phyloP scores from a whole-genome alignment of 495 filamentous ascomycete genomes.

The Xeromyces bisporus region DNA sequence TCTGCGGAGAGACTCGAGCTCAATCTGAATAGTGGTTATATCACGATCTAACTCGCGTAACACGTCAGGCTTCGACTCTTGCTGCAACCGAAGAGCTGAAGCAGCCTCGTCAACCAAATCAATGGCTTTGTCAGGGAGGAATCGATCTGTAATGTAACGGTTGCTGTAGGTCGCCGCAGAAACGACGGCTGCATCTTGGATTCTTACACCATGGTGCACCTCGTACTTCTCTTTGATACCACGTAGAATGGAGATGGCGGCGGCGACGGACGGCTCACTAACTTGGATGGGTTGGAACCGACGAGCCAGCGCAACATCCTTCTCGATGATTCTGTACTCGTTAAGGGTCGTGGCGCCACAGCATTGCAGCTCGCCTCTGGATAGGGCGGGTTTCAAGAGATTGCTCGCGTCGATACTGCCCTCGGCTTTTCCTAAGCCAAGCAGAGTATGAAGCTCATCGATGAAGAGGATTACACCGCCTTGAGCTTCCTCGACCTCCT shows the following conservation, averaged over 20 bases:
- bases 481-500: conserved; percentile 76
- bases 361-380: conserved; percentile 83
- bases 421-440: conserved; percentile 87
- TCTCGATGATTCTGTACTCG: conserved; percentile 87
- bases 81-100: conserved; percentile 74
- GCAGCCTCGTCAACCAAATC: conserved; percentile 94
- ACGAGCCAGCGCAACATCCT: conserved; percentile 82
- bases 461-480: conserved; percentile 88
- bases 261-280: conserved; percentile 71
- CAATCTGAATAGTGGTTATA: conserved; percentile 95
- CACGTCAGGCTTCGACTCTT: conserved; percentile 90
- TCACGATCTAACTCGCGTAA: conserved; percentile 81
- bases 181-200: conserved; percentile 82
- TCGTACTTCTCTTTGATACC: conserved; percentile 96
- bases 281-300: conserved; percentile 89
- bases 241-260: conserved; percentile 88
- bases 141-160: conserved; percentile 91
- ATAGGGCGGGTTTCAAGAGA: conserved; percentile 83
- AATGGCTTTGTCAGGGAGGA: conserved; percentile 91
- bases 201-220: conserved; percentile 82
- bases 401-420: conserved; percentile 95
- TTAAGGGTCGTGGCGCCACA: conserved; percentile 86
- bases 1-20: conserved; percentile 87
- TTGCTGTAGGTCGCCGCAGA: conserved; percentile 85
- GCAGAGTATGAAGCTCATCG: conserved; percentile 82